Base-by-base conservation (phyloP, 495 filamentous ascomycete genomes). In the Hypomontagnella monticulosa region DNA sequence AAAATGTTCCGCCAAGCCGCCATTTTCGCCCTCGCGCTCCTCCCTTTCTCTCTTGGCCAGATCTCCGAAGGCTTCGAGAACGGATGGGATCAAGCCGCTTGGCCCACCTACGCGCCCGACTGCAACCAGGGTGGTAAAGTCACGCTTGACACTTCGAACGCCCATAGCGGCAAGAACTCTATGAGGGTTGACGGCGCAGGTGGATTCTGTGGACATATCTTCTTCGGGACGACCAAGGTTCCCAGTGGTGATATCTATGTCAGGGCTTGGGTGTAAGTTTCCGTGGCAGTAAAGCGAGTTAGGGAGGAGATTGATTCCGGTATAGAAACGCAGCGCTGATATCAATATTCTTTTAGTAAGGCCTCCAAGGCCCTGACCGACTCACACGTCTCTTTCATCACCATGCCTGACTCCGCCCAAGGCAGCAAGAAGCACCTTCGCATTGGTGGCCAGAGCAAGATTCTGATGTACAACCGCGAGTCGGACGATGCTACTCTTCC, bases 391-490 rank as follows among this genome's bases (percentile, higher is more conserved):
- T 79, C 79, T 69, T 85, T 87, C 76, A 87, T 87, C 72, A 84
- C 82, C 15, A 87, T 87, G 84, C 80, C 83, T 10, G 84, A 87
- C 74, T 78, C 79, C 4, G 75, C 81, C 38, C 83, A 83, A 57
- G 83, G 77, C 61, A 66, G 61, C 43, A 80, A 82, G 19, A 84
- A 86, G 75, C 80, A 85, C 68, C 83, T 87, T 18, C 83, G 84
- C 57, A 84, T 87, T 59, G 82, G 82, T 53, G 84, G 84, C 20
- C 84, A 87, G 70, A 78, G 67, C 78, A 74, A 80, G 54, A 85
- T 87, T 59, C 67, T 87, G 4, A 85, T 85, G 81, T 87, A 80
- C 78, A 87, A 87, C 76, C 83, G 83, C 71, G 84, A 87, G 58
- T 79, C 78, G 15, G 84, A 87, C 72, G 84, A 87, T 56, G 83